A percentile compares a stretch with the other conserved stretches of the same genome.
These are phyloP conservation scores for Curvularia sp. DNA, from an alignment of 2,329 filamentous ascomycete species.

Conservation along the genomic window DNA sequence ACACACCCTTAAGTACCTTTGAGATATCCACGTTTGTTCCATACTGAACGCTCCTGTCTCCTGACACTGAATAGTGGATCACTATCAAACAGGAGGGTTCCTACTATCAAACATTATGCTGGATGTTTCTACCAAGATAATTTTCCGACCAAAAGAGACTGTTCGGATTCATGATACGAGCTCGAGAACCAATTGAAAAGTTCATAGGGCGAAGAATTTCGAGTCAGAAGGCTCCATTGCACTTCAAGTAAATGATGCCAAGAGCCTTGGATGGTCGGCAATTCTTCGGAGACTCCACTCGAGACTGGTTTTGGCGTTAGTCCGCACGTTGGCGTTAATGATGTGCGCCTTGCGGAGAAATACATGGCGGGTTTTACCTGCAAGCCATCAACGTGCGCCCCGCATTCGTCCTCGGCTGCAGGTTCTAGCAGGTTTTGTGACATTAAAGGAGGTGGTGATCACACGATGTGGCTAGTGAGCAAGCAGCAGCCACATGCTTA, in stretches of 20 bases:
- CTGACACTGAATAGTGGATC: background rate
- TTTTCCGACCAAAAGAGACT: background rate
- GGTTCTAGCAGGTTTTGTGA: background rate
- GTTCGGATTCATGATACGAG: background rate
- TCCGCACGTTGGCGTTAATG: background rate
- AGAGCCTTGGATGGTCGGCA: constrained; percentile 2
- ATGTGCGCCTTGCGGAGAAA: constrained; percentile 2
- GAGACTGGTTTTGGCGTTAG: background rate
- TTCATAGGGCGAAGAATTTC: background rate
- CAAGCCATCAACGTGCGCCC: constrained; percentile 1
- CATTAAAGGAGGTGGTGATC: background rate
- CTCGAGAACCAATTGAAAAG: background rate
- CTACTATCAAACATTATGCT: background rate
- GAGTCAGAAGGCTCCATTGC: constrained; percentile 1
- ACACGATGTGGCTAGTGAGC: background rate
- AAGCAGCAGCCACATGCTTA: background rate
- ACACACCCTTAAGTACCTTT: constrained; percentile 9
- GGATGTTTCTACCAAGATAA: background rate
- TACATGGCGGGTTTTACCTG: background rate
- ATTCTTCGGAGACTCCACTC: constrained; percentile 1
- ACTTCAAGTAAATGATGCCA: constrained; percentile 13
- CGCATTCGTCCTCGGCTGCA: constrained; percentile 4
- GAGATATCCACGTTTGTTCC: background rate
- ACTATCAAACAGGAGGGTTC: constrained; percentile 1
- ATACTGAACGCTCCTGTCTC: background rate